These are phyloP conservation scores for Cichorium intybus DNA, from an alignment of 140 eudicot genomes.

Conservation along the genomic window DNA sequence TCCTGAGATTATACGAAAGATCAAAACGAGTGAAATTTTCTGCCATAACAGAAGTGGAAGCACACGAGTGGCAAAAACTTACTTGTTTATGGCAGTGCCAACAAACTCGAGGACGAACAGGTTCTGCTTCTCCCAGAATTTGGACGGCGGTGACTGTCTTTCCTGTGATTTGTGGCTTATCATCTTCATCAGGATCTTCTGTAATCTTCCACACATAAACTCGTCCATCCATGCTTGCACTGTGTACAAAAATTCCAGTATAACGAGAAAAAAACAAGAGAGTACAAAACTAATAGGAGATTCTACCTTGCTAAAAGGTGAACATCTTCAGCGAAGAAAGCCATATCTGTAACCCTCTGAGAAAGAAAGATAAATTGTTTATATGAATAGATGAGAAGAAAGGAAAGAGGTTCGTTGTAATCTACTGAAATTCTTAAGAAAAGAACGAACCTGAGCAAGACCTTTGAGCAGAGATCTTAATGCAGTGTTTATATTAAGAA, in stretches of 20 bases:
- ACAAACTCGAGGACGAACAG: slow-evolving; percentile 94
- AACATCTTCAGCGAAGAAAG: slow-evolving; percentile 98
- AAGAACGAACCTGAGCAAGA: slow-evolving; percentile 67
- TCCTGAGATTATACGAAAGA: slow-evolving; percentile 44
- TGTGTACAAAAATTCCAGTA: slow-evolving; percentile 38
- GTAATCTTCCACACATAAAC: slow-evolving; percentile 90
- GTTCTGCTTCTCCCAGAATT: slow-evolving; percentile 74
- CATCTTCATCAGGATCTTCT: slow-evolving; percentile 87
- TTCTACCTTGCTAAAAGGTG: slow-evolving; percentile 87
- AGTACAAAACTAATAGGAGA: neutral
- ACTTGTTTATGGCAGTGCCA: slow-evolving; percentile 99
- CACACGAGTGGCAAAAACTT: neutral
- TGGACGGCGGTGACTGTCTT: slow-evolving; percentile 69
- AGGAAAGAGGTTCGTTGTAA: neutral
- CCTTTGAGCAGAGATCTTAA: slow-evolving; percentile 89
- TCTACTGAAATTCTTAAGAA: neutral
- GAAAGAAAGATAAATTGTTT: slow-evolving; percentile 12
- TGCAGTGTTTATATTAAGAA: slow-evolving; percentile 85
- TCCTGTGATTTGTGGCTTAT: slow-evolving; percentile 82
- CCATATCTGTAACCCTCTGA: slow-evolving; percentile 99
- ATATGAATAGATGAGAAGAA: neutral
- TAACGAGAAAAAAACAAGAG: slow-evolving; percentile 3
- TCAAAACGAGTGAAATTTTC: neutral
- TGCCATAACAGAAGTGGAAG: neutral
- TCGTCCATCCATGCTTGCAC: slow-evolving; percentile 95